Evolutionary conservation across 2,329 filamentous ascomycete genomes (phyloP).

Genomic region (Rachicladosporium sp.): DNA sequence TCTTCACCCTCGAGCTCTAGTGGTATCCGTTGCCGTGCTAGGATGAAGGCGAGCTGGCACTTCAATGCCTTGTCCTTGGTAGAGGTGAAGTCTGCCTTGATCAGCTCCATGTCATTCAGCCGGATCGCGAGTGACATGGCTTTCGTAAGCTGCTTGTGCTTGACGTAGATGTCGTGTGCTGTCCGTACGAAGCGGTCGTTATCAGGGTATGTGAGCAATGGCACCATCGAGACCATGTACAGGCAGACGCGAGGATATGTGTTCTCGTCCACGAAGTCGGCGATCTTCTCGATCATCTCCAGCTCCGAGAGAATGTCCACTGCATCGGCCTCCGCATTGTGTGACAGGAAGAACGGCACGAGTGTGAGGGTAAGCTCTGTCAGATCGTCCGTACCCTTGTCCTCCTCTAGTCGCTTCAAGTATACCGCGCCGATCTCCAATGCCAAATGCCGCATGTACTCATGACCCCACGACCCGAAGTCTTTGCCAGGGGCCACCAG

Average conservation of each 20-base stretch:
- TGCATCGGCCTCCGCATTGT: slow-evolving; percentile 95
- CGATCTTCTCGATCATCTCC: slow-evolving; percentile 89
- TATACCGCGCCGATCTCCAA: slow-evolving; percentile 94
- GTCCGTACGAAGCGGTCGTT: slow-evolving; percentile 91
- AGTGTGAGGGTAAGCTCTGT: slow-evolving; percentile 72
- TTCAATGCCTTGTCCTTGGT: slow-evolving; percentile 71
- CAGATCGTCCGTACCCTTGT: slow-evolving; percentile 73
- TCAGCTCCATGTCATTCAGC: slow-evolving; percentile 69
- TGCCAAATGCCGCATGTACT: slow-evolving; percentile 92
- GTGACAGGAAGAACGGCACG: slow-evolving; percentile 89
- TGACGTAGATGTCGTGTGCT: slow-evolving; percentile 84
- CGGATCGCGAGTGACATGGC: slow-evolving; percentile 91
- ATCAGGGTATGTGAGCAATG: slow-evolving; percentile 90
- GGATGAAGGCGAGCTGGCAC: slow-evolving; percentile 88
- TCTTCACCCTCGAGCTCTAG: slow-evolving; percentile 55
- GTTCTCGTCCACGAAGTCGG: slow-evolving; percentile 81
- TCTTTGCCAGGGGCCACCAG: slow-evolving; percentile 81
- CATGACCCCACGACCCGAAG: slow-evolving; percentile 94
- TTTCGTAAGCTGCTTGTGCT: slow-evolving; percentile 85
- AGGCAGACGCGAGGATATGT: slow-evolving; percentile 87
- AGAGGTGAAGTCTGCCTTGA: slow-evolving; percentile 67
- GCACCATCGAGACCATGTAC: slow-evolving; percentile 99
- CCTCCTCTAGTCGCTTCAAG: slow-evolving; percentile 71
- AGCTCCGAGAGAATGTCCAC: slow-evolving; percentile 95
- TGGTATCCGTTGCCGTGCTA: slow-evolving; percentile 81